Base-by-base conservation (phyloP, 1,284 basidiomycete genomes). In the Rugosomyces carneus region DNA sequence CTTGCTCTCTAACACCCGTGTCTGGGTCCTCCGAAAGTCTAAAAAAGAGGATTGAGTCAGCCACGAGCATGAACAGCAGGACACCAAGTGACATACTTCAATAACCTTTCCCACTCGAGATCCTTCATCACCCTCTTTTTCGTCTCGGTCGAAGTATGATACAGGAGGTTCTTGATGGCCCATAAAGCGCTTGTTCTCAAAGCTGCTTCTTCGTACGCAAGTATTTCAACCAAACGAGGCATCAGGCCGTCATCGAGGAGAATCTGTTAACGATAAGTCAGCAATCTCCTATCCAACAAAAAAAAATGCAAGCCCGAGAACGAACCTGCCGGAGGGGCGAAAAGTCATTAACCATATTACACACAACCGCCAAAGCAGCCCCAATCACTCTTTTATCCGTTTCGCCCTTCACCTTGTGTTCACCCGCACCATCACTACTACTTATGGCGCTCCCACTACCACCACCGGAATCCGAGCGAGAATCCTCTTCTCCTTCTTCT, bases 331-430 rank as follows among this genome's bases (percentile, higher is more conserved):
- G 72, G 53, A 94, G 62, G 4, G 93, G 92, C 11, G 89, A 92
- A 61, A 90, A 93, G 48, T 93, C 88, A 45, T 82, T 84, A 2
- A 94, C 76, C 23, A 94, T 71, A 60, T 95, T 96, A 60, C 88
- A 91, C 2, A 94, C 73, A 0, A 83, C 84, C 0, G 80, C 75
- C 0, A 89, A 68, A 0, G 89, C 88, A 0, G 86, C 86, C 29
- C 75, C 75, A 39, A 81, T 74, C 20, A 94, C 88, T 9, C 84
- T 69, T 37, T 73, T 67, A 55, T 91, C 86, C 51, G 89, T 81
- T 10, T 79, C 72, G 40, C 69, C 60, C 46, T 60, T 64, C 40
- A 56, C 59, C 37, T 43, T 45, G 24, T 49, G 51, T 44, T 34
- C 35, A 27, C 44, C 43, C 19, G 26, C 34, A n/a, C 47, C 26